phyloP scores from a whole-genome alignment of 495 filamentous ascomycete species.

The Talaromyces nanjingensis region DNA sequence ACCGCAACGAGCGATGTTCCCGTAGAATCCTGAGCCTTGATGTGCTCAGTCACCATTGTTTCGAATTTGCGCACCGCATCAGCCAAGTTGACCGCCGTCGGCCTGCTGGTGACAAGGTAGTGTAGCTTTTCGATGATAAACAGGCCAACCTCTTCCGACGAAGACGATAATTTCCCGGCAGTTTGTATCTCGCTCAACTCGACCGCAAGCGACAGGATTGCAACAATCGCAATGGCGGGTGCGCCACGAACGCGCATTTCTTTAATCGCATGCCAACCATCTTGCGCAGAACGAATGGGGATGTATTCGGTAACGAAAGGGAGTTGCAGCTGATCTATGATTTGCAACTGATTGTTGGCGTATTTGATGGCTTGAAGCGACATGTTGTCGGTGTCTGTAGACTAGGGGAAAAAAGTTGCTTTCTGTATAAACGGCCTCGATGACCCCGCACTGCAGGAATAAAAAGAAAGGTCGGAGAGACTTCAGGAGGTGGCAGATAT shows the following conservation, averaged over 20 bases:
- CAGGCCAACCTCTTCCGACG: conserved; percentile 49
- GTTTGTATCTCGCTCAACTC: conserved; percentile 24
- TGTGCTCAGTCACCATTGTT: conserved; percentile 36
- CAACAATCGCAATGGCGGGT: conserved; percentile 95
- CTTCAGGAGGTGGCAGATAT: not conserved
- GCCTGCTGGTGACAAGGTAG: conserved; percentile 78
- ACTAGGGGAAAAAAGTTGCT: not conserved
- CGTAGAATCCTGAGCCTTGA: conserved; percentile 24
- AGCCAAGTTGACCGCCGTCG: conserved; percentile 89
- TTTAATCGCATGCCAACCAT: conserved; percentile 89
- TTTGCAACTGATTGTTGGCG: conserved; percentile 63
- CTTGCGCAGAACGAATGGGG: conserved; percentile 60
- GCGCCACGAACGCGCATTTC: conserved; percentile 91
- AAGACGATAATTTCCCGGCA: conserved; percentile 23
- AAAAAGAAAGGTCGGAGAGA: not conserved
- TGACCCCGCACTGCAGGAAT: not conserved
- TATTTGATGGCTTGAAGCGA: conserved; percentile 87
- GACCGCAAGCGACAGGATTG: conserved; percentile 77
- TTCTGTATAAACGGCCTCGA: not conserved
- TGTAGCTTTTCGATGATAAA: conserved; percentile 70
- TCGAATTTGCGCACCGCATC: conserved; percentile 83
- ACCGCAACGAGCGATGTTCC: conserved; percentile 46
- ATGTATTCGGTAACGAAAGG: conserved; percentile 84
- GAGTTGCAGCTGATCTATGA: conserved; percentile 84
- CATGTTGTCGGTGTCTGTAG: conserved; percentile 27